phyloP scores from a whole-genome alignment of 208 protist species.

The Trypanosoma scelopori region DNA sequence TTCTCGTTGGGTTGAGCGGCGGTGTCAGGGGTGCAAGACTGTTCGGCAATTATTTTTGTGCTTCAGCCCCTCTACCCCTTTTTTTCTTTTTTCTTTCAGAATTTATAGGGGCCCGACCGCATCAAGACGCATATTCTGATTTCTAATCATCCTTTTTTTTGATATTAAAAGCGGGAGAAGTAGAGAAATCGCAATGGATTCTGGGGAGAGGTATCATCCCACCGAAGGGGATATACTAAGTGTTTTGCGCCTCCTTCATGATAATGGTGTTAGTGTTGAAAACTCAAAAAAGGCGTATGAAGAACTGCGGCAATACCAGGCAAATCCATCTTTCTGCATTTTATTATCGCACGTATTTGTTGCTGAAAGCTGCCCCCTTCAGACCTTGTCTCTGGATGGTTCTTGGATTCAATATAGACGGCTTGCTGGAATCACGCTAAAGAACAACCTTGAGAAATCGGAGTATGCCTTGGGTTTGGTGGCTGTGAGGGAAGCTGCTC shows the following conservation, averaged over 20 bases:
- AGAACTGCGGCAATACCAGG: conserved; percentile 71
- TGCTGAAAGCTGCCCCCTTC: conserved; percentile 47
- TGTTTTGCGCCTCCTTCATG: conserved; percentile 74
- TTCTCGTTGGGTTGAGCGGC: too few species aligned
- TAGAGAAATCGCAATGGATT: conserved; percentile 15
- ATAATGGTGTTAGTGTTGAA: conserved; percentile 79
- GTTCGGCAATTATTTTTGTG: too few species aligned
- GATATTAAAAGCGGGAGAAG: not conserved
- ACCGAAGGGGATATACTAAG: conserved; percentile 58
- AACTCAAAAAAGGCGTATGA: conserved; percentile 86
- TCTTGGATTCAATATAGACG: conserved; percentile 71
- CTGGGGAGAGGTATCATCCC: conserved; percentile 10
- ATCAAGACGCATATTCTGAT: too few species aligned
- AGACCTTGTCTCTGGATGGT: conserved; percentile 40
- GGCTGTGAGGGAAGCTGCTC: conserved; percentile 70
- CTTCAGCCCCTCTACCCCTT: too few species aligned
- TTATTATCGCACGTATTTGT: conserved; percentile 70
- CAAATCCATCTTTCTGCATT: conserved; percentile 82
- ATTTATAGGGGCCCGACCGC: too few species aligned
- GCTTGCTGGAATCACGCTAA: conserved; percentile 81
- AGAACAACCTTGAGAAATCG: conserved; percentile 76
- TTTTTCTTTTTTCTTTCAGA: too few species aligned
- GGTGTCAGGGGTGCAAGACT: too few species aligned
- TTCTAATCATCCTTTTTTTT: not conserved
- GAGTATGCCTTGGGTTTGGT: conserved; percentile 68